A percentile compares a stretch with the other conserved stretches of the same genome.
Conservation (phyloP, 2,329 filamentous ascomycete species). For the Pseudogymnoascus sp. region DNA sequence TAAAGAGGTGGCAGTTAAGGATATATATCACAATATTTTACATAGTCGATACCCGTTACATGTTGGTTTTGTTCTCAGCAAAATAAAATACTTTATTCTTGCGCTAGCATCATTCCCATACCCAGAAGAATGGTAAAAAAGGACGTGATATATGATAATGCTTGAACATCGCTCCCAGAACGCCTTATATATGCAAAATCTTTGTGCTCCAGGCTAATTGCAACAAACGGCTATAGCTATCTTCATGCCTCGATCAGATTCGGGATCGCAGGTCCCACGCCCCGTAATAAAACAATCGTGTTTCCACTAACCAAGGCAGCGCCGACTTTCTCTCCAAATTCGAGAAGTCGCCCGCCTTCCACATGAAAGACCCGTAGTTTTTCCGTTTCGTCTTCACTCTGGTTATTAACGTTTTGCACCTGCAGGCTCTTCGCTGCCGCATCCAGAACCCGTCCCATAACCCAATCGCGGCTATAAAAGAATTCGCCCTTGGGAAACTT, state of each 20-base stretch:
- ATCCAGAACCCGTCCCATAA: constrained; percentile 75
- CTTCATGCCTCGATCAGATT: constrained; percentile 54
- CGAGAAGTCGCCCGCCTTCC: constrained; percentile 75
- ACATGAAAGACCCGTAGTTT: constrained; percentile 86
- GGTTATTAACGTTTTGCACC: constrained; percentile 77
- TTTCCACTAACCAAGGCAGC: constrained; percentile 68
- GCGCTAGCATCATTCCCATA: not conserved
- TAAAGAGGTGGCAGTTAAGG: not conserved
- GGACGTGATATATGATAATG: not conserved
- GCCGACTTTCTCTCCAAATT: constrained; percentile 82
- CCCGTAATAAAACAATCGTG: constrained; percentile 79
- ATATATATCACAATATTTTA: not conserved
- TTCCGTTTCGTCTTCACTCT: constrained; percentile 65
- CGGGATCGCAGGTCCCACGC: constrained; percentile 67
- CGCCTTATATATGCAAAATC: constrained; percentile 2
- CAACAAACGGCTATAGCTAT: not conserved
- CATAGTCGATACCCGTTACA: not conserved
- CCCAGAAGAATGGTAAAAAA: not conserved
- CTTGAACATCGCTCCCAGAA: constrained; percentile 1
- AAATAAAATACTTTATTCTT: not conserved
- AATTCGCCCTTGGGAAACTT: constrained; percentile 78
- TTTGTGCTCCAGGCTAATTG: not conserved
- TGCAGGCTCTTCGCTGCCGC: constrained; percentile 68
- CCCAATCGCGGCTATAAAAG: constrained; percentile 79
- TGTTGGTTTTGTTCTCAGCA: not conserved